Conservation (phyloP, 805 yeast species). For the Priceomyces carsonii region DNA sequence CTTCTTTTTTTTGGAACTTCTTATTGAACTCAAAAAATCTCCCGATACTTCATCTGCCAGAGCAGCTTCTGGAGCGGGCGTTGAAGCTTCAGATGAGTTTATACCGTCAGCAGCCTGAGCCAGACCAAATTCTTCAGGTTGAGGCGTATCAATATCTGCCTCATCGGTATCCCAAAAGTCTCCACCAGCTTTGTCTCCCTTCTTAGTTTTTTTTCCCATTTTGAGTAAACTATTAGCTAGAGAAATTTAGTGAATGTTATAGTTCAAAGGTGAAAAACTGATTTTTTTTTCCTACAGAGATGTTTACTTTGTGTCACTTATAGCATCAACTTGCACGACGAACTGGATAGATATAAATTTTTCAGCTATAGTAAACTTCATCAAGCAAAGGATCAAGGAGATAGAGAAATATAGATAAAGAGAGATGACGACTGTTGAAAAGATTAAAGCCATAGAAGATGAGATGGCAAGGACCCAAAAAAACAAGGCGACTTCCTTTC, state of each 20-base stretch:
- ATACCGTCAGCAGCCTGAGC: constrained; percentile 22
- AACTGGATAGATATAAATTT: constrained; percentile 4
- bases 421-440: constrained; percentile 50
- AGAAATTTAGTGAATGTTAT: too few relatives aligned
- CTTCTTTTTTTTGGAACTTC: constrained; percentile 77
- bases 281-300: too few relatives aligned
- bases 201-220: constrained; percentile 63
- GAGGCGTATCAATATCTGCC: constrained; percentile 32
- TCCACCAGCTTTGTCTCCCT: constrained; percentile 58
- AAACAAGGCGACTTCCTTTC: constrained; percentile 96
- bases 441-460: constrained; percentile 86
- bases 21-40: constrained; percentile 83
- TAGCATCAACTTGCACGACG: too few relatives aligned
- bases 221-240: too few relatives aligned
- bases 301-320: constrained; percentile 4
- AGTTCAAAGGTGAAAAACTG: too few relatives aligned
- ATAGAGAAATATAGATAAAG: too few relatives aligned
- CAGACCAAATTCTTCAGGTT: constrained; percentile 34
- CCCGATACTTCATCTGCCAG: constrained; percentile 38
- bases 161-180: constrained; percentile 85
- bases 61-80: constrained; percentile 17
- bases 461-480: constrained; percentile 98
- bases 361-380: constrained; percentile 6
- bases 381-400: constrained; percentile 9
- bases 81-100: constrained; percentile 41